These are phyloP conservation scores for Exophiala bonariae DNA, from an alignment of 2,329 filamentous ascomycete genomes.

Conservation along the genomic window DNA sequence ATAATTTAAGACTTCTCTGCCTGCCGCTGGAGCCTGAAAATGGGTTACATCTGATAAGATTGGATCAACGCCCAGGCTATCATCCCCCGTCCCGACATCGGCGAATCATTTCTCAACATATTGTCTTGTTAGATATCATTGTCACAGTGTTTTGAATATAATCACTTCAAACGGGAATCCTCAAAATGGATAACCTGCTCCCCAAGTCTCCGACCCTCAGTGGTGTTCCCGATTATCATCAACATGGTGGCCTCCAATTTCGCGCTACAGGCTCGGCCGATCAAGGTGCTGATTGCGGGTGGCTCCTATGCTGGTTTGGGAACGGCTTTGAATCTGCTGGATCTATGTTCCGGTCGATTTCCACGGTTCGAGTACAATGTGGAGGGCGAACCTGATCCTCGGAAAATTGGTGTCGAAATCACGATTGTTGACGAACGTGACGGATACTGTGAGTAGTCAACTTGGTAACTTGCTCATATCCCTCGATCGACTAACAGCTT, in stretches of 20 bases:
- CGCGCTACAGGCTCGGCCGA: slow-evolving; percentile 20
- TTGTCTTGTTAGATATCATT: no score
- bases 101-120: no score
- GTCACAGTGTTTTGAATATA: no score
- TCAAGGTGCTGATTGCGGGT: slow-evolving; percentile 66
- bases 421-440: slow-evolving; percentile 78
- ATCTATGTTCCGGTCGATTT: slow-evolving; percentile 59
- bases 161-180: no score
- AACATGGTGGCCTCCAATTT: slow-evolving; percentile 6
- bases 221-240: slow-evolving; percentile 8
- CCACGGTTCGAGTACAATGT: slow-evolving; percentile 44
- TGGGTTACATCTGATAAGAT: slow-evolving; percentile 13
- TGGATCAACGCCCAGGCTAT: slow-evolving; percentile 1
- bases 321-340: slow-evolving; percentile 65
- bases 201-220: background rate
- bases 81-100: background rate
- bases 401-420: slow-evolving; percentile 62
- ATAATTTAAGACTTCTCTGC: no score
- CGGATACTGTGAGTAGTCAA: slow-evolving; percentile 80
- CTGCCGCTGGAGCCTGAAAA: no score
- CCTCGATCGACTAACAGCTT: background rate
- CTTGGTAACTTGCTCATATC: background rate
- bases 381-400: slow-evolving; percentile 25
- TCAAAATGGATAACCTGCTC: background rate
- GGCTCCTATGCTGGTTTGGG: slow-evolving; percentile 73